Base-by-base conservation (phyloP, 2,329 filamentous ascomycete species). In the Paecilomyces variotii region DNA sequence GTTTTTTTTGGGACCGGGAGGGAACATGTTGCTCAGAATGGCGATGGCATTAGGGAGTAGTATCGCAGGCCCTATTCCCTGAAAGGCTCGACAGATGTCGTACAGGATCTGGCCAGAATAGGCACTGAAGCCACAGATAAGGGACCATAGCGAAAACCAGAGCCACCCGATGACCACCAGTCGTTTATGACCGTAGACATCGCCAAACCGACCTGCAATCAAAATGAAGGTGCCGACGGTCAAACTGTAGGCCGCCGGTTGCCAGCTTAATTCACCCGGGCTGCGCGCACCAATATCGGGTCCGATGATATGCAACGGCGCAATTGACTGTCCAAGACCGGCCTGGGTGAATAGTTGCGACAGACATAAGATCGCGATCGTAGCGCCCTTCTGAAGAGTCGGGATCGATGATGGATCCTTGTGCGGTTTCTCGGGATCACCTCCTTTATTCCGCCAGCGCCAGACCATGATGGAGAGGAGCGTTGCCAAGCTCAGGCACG, bases 161-260 rank as follows among this genome's bases (percentile, higher is more conserved):
- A 69, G 54, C 60, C 76, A 82, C 0, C 80, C 81, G 30, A 79
- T 66, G 26, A 82, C 64, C 59, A 82, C 74, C 59, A 82, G 72
- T 3, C 65, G 70, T 66, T 80, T 80, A 65, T 80, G 77, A 5
- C 80, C 80, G 58, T 77, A 81, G 30, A 80, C 61, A 65, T 82
- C 79, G 11, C 80, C 80, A 2, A 81, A 71, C 2, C 79, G 73
- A 0, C 80, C 80, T 0, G 78, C 75, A 2, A 79, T 64, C 7
- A 82, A 71, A 56, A 82, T 80, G 63, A 82, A 81, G 3, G 77
- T 80, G 10, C 80, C 79, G 2, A 79, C 74, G 0, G 78, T 79
- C 50, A 82, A 69, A 49, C 74, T 74, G 65, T 80, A 82, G 10
- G 75, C 76, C 11, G 80, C 78, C 55, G 79, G 72, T 30, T 79